Evolutionary conservation across 2,329 filamentous ascomycete species (phyloP).

Genomic region (Davidsoniella neocaledoniae): DNA sequence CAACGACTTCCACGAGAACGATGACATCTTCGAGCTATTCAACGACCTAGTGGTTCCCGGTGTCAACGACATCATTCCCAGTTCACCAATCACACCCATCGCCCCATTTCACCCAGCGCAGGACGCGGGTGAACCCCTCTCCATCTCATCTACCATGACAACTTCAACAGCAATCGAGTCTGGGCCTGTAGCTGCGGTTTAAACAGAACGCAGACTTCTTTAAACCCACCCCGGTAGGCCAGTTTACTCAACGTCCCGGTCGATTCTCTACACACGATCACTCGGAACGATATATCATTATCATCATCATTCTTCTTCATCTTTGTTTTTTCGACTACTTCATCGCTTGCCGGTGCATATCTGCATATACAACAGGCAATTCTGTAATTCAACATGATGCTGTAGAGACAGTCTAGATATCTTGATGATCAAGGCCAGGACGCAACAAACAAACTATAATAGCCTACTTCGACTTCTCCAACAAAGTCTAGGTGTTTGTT

Average conservation of each 20-base stretch:
- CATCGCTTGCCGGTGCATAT: neutral
- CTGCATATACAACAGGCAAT: neutral
- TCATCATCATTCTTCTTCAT: neutral
- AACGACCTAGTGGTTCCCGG: conserved; percentile 55
- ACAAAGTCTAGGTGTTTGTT: conserved; percentile 5
- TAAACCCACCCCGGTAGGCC: neutral
- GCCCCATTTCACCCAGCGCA: conserved; percentile 4
- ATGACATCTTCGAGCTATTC: conserved; percentile 73
- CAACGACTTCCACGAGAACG: conserved; percentile 84
- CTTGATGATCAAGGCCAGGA: neutral
- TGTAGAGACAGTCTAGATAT: neutral
- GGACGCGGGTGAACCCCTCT: conserved; percentile 6
- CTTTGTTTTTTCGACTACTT: neutral
- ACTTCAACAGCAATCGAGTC: conserved; percentile 1
- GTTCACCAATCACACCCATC: conserved; percentile 1
- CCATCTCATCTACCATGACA: neutral
- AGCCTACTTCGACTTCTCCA: conserved; percentile 7
- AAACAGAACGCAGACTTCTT: conserved; percentile 9
- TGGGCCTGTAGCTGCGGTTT: conserved; percentile 6
- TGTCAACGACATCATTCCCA: conserved; percentile 27
- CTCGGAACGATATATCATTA: neutral
- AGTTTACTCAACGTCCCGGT: too few species aligned
- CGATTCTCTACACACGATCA: too few species aligned
- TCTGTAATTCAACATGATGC: conserved; percentile 11
- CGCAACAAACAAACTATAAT: neutral